Conservation (phyloP, 179 eudicot species). For the Spergularia azorica region DNA sequence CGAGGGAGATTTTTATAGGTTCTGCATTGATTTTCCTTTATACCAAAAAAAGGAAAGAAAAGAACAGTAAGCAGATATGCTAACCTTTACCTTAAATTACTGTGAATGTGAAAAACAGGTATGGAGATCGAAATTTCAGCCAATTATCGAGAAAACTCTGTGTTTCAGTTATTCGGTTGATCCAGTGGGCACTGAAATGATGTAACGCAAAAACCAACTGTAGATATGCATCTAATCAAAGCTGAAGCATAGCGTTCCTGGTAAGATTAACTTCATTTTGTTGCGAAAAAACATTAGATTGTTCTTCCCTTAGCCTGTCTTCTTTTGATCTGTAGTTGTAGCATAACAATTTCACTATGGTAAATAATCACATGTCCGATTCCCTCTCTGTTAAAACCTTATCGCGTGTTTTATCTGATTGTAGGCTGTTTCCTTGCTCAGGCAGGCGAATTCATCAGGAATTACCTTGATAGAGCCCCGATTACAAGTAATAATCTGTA, state of each 20-base stretch:
- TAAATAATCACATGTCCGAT: no score
- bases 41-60: neutral
- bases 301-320: neutral
- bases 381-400: neutral
- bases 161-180: conserved; percentile 57
- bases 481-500: no score
- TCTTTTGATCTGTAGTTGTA: neutral
- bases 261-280: neutral
- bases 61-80: no score
- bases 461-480: no score
- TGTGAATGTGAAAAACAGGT: conserved; percentile 42
- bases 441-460: neutral
- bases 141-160: conserved; percentile 47
- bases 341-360: conserved; percentile 1
- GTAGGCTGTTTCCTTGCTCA: conserved; percentile 17
- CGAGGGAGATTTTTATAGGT: conserved; percentile 10
- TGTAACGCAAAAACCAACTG: conserved; percentile 41
- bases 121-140: conserved; percentile 67
- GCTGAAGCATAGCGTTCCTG: neutral
- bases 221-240: conserved; percentile 9
- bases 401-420: conserved; percentile 11
- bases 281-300: neutral
- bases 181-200: conserved; percentile 82
- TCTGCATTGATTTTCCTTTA: neutral
- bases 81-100: neutral